Base-by-base conservation (phyloP, 371 early-diverging fungal genomes). In the Syncephalastrum racemosum region DNA sequence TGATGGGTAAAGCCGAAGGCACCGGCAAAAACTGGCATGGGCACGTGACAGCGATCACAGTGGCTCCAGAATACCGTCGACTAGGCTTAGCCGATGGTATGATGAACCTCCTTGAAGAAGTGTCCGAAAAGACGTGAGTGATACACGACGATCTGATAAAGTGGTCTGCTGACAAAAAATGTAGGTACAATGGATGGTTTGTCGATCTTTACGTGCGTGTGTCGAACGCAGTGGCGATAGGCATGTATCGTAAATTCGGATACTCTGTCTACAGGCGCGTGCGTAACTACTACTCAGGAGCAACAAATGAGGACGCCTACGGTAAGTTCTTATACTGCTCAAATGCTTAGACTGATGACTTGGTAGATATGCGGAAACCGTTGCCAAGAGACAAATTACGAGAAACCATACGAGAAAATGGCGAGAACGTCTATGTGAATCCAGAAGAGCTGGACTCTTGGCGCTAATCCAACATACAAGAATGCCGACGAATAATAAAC, bases 1-100 rank as follows among this genome's bases (percentile, higher is more conserved):
- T 96, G 40, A 94, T 98, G 94, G 97, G 97, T 18, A 98, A 98
- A 64, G 92, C 94, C 8, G 99, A 98, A 70, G 99, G 98, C 46
- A 79, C 73, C 2, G 90, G 85, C 23, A 85, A 84, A 54, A 86
- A 91, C 27, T 99, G 97, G 97, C 99, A 99, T 65, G 96, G 97
- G 1, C 99, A 99, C 70, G 96, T 99, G 45, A 97, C 99, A 4
- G 99, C 99, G 5, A 81, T 99, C 31, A 98, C 97, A 2, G 96
- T 99, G 0, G 91, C 95, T 0, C 97, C 99, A n/a, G 90, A 93
- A 62, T 95, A 88, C 67, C 90, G 99, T 49, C 88, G 96, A 14
- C 71, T 94, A 54, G 93, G 96, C 1, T 82, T 99, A 3, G 99
- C 96, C 1, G 84, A 86, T 41, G 80, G 84, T 22, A 85, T 99